phyloP scores from a whole-genome alignment of 768 basidiomycete genomes.

The Kwoniella bestiolae region DNA sequence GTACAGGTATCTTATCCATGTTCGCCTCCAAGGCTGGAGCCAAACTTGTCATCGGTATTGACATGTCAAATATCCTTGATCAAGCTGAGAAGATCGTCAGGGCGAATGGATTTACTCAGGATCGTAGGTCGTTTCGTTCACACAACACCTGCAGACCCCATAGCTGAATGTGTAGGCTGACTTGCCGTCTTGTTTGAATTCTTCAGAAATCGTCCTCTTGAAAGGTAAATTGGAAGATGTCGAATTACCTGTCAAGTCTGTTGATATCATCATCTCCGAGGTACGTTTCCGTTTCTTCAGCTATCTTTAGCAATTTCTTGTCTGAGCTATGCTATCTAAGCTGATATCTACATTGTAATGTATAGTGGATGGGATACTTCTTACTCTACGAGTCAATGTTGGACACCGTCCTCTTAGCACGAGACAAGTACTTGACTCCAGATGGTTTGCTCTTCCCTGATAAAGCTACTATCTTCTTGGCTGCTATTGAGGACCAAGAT shows the following conservation, averaged over 20 bases:
- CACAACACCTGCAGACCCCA: not conserved
- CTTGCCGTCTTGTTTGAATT: too few relatives aligned
- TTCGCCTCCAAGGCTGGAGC: slow-evolving; percentile 97
- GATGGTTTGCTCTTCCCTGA: slow-evolving; percentile 96
- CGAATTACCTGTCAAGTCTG: slow-evolving; percentile 82
- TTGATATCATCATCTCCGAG: slow-evolving; percentile 98
- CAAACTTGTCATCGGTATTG: slow-evolving; percentile 92
- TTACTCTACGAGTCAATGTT: slow-evolving; percentile 99
- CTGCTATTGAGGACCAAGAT: slow-evolving; percentile 98
- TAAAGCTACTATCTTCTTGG: slow-evolving; percentile 85
- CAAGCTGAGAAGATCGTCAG: slow-evolving; percentile 97
- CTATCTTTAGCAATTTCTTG: not conserved
- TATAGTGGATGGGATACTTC: slow-evolving; percentile 98
- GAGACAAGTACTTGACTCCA: slow-evolving; percentile 90
- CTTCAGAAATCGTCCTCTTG: slow-evolving; percentile 83
- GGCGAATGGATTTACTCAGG: slow-evolving; percentile 86
- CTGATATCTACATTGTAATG: too few relatives aligned
- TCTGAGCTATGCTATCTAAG: not conserved
- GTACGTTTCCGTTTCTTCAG: slow-evolving; percentile 32
- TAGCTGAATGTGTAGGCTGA: not conserved
- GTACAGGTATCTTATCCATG: slow-evolving; percentile 97
- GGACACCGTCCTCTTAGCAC: slow-evolving; percentile 93
- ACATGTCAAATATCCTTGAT: slow-evolving; percentile 99
- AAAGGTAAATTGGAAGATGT: slow-evolving; percentile 98
- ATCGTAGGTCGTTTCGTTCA: slow-evolving; percentile 67